phyloP scores from a whole-genome alignment of 1,139 yeast genomes.

The Magnusiomyces clavatus region DNA sequence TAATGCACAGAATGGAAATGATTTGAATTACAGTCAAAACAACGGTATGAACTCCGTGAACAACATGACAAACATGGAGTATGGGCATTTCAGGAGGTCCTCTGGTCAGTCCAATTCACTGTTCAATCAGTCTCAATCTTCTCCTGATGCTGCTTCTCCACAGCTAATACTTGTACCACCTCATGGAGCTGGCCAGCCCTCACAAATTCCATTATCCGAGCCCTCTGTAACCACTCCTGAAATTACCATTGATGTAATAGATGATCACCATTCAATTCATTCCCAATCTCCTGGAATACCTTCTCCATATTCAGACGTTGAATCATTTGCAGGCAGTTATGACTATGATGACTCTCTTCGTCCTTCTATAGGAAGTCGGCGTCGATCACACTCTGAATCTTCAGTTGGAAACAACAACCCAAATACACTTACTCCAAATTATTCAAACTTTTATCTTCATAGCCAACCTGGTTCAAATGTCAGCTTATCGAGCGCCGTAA shows the following conservation, averaged over 20 bases:
- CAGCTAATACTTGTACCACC: neutral
- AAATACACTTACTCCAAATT: neutral
- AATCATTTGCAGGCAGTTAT: conserved; percentile 4
- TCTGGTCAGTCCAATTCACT: too few relatives aligned
- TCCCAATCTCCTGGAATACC: conserved; percentile 3
- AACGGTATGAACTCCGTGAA: neutral
- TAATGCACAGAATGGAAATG: neutral
- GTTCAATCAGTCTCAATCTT: neutral
- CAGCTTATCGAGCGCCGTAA: conserved; percentile 5
- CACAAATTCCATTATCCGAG: neutral
- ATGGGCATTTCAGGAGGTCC: too few relatives aligned
- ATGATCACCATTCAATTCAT: conserved; percentile 2
- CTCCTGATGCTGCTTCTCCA: neutral
- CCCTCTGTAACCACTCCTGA: conserved; percentile 11
- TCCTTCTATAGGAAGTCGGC: conserved; percentile 16
- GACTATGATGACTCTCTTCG: conserved; percentile 7
- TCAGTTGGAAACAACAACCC: conserved; percentile 10
- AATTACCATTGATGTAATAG: conserved; percentile 13
- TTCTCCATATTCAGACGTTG: conserved; percentile 10
- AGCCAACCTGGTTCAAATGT: conserved; percentile 8
- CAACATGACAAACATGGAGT: too few relatives aligned
- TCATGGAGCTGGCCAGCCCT: neutral
- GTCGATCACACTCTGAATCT: conserved; percentile 23
- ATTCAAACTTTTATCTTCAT: conserved; percentile 1
- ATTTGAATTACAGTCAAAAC: neutral